Base-by-base conservation (phyloP, 176 grass and related monocot genomes). In the Rhipidocladum racemiflorum region DNA sequence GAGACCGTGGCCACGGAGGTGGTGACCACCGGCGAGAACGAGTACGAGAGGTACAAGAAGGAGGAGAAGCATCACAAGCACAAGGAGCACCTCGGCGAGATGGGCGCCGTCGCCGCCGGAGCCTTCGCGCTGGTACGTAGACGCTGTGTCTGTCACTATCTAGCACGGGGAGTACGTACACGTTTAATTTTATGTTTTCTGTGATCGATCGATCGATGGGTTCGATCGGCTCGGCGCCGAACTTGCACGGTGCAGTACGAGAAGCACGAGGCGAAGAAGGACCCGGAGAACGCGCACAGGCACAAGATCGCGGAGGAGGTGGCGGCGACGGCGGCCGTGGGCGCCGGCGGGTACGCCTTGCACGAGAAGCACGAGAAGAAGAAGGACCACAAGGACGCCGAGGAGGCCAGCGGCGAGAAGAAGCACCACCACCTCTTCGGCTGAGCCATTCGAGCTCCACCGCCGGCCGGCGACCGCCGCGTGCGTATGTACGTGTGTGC, bases 291-390 rank as follows among this genome's bases (percentile, higher is more conserved):
- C 83, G 88, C 86, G 24, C 88, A 85, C 74, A 92, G 55, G 88
- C 94, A 97, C 88, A 97, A 94, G 88, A 85, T 97, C 54, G 67
- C 70, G 81, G 94, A 97, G 86, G 94, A 89, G 80, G n/a, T 97
- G 29, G 92, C 92, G 0, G 94, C 88, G 7, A 78, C 88, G 0
- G 90, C 83, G 7, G 92, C 85, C 4, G 89, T 92, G 0, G 94
- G 94, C 54, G 34, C 87, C 46, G 94, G 91, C 12, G 94, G 94
- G 12, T 97, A 88, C 75, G 91, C 43, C 29, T 88, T 97, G 68
- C 94, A 97, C 65, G 94, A 97, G 89, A 90, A 91, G 85, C 92
- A 97, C 72, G 90, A 97, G 92, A 97, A 97, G 87, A 89, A 94
- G 90, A 76, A 91, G 72, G 80, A 90, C 61, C 82, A 91, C 87